phyloP scores from a whole-genome alignment of 768 basidiomycete species.

The Panaeolus papilionaceus region DNA sequence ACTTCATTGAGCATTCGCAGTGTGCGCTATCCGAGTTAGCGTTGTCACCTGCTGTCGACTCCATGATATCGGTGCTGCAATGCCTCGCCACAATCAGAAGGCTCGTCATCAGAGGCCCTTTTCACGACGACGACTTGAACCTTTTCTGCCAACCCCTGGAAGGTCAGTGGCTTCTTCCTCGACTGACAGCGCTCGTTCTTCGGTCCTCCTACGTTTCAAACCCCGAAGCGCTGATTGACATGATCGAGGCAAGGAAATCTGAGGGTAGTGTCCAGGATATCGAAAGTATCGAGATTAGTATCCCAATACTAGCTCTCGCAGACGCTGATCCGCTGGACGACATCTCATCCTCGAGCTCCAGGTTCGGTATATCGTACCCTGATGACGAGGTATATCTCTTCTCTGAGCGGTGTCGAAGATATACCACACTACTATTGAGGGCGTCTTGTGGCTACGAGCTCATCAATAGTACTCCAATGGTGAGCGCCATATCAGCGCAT shows the following conservation, averaged over 20 bases:
- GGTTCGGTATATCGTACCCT: background rate
- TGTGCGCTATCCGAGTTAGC: background rate
- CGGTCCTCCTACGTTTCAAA: background rate
- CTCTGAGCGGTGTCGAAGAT: background rate
- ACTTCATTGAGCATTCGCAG: background rate
- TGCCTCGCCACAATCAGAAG: background rate
- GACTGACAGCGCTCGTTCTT: background rate
- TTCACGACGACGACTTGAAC: background rate
- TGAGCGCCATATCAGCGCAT: background rate
- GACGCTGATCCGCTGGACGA: background rate
- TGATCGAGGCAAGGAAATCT: background rate
- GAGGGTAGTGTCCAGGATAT: background rate
- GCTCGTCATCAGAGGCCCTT: background rate
- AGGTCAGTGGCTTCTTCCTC: constrained; percentile 1
- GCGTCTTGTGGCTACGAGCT: background rate
- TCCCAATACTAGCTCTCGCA: background rate
- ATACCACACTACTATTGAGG: background rate
- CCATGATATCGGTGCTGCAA: background rate
- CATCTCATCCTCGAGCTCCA: background rate
- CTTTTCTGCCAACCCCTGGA: background rate
- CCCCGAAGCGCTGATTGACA: too few relatives aligned
- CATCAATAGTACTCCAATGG: background rate
- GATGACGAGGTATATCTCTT: background rate
- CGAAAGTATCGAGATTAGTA: background rate
- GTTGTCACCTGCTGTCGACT: background rate